These are phyloP conservation scores for Actinidia chinensis DNA, from an alignment of 179 eudicot genomes.

Conservation along the genomic window DNA sequence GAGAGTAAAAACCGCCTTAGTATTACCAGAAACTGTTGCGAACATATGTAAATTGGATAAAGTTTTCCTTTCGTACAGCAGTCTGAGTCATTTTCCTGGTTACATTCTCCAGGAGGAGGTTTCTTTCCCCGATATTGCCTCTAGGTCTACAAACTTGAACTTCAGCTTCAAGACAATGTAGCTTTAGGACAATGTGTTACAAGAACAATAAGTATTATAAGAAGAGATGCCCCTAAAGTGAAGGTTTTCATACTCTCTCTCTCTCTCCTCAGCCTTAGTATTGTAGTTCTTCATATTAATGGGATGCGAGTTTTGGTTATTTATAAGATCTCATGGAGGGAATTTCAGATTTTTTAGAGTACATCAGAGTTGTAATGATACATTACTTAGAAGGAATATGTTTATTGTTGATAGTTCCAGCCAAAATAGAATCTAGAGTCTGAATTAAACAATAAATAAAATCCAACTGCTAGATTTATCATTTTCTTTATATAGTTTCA, in stretches of 20 bases:
- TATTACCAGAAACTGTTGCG: conserved; percentile 8
- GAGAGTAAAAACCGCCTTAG: conserved; percentile 18
- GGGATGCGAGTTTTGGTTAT: too few species aligned
- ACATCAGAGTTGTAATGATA: too few species aligned
- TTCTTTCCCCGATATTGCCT: conserved; percentile 25
- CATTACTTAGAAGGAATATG: too few species aligned
- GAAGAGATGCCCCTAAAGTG: background rate
- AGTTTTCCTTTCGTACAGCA: conserved; percentile 9
- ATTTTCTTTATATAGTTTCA: too few species aligned
- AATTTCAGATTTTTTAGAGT: too few species aligned
- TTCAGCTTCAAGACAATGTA: conserved; percentile 2
- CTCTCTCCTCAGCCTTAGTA: background rate
- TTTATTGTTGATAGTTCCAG: too few species aligned
- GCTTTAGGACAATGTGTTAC: background rate
- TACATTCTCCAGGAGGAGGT: conserved; percentile 19
- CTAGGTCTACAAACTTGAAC: conserved; percentile 23
- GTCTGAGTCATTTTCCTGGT: conserved; percentile 18
- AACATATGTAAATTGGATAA: conserved; percentile 14
- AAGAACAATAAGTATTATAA: background rate
- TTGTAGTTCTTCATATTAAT: background rate
- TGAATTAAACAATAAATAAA: too few species aligned
- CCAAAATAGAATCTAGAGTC: too few species aligned
- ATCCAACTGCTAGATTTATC: too few species aligned
- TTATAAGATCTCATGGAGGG: background rate
- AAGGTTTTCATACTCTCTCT: conserved; percentile 3